phyloP scores from a whole-genome alignment of 163 green algal genomes.

The Scenedesmus sp. region DNA sequence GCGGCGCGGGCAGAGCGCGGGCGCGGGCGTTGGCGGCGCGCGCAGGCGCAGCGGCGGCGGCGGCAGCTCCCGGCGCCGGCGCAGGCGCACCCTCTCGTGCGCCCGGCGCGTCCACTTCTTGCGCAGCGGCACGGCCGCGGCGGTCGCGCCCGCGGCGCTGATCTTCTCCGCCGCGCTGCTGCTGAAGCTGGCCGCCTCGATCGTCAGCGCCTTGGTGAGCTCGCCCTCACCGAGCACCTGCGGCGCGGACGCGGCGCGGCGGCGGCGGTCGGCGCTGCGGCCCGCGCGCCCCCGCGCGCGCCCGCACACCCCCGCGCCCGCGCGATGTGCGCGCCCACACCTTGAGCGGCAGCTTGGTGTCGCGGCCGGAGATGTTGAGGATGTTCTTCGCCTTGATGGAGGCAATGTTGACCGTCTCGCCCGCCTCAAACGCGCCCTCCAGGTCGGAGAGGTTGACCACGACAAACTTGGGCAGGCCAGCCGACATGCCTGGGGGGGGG shows the following conservation, averaged over 20 bases:
- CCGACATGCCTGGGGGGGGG: slow-evolving; percentile 83
- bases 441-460: slow-evolving; percentile 93
- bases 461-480: slow-evolving; percentile 88
- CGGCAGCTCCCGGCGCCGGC: no score
- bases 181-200: slow-evolving; percentile 90
- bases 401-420: slow-evolving; percentile 87
- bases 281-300: no score
- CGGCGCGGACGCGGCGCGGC: neutral
- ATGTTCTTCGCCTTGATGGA: slow-evolving; percentile 83
- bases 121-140: slow-evolving; percentile 61
- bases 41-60: neutral
- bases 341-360: slow-evolving; percentile 93
- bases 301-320: no score
- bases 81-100: slow-evolving; percentile 54
- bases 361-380: slow-evolving; percentile 82
- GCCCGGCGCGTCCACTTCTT: slow-evolving; percentile 85
- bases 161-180: slow-evolving; percentile 84
- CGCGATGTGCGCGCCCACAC: slow-evolving; percentile 41
- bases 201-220: slow-evolving; percentile 73
- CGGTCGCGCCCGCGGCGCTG: slow-evolving; percentile 82
- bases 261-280: neutral
- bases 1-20: neutral
- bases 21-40: no score
- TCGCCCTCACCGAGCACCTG: slow-evolving; percentile 90
- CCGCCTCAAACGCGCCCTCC: slow-evolving; percentile 73